phyloP scores from a whole-genome alignment of 495 filamentous ascomycete genomes.

The Wilcoxina mikolae region DNA sequence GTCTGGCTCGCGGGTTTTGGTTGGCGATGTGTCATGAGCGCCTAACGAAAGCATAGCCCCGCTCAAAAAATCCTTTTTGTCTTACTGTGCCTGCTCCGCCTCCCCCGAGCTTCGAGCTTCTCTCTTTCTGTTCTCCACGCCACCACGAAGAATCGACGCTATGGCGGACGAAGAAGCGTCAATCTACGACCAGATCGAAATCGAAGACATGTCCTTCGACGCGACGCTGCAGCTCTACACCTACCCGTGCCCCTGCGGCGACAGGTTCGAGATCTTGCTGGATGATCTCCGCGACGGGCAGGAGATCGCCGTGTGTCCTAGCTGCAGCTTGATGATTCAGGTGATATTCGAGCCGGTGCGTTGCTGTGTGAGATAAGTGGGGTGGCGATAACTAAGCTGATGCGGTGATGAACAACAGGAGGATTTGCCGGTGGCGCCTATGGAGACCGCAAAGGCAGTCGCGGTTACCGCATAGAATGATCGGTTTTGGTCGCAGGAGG shows the following conservation, averaged over 20 bases:
- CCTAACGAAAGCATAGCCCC: not conserved
- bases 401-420: no score
- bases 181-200: constrained; percentile 97
- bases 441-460: no score
- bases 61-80: not conserved
- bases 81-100: not conserved
- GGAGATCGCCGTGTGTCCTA: constrained; percentile 89
- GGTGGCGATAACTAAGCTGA: no score
- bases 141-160: constrained; percentile 12
- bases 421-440: no score
- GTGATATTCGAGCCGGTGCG: constrained; percentile 78
- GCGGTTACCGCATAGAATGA: no score
- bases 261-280: constrained; percentile 86
- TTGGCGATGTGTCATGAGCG: no score
- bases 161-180: constrained; percentile 57
- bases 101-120: not conserved
- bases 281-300: constrained; percentile 72
- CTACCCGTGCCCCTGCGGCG: constrained; percentile 93
- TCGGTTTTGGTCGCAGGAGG: no score
- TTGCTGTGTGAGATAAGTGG: no score
- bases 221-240: constrained; percentile 69
- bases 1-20: not conserved
- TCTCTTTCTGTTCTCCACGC: not conserved
- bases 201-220: constrained; percentile 97
- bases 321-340: constrained; percentile 87